Evolutionary conservation across 441 rosid species (phyloP).

Genomic region (Adansonia rubrostipa): DNA sequence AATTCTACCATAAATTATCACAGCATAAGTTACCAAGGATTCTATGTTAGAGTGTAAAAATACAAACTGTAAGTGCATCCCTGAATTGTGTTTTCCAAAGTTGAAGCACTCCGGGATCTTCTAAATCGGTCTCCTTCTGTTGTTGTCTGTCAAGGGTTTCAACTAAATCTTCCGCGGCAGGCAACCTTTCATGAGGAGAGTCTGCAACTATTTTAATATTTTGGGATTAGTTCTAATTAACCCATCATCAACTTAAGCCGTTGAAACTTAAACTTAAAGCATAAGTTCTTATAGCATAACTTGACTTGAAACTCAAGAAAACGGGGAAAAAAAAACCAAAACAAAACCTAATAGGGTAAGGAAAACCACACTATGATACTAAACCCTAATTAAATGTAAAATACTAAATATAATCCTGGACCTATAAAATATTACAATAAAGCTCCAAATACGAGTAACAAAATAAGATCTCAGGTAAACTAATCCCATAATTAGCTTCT

Average conservation of each 20-base stretch:
- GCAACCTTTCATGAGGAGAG: slow-evolving; percentile 51
- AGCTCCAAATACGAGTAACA: too few species aligned
- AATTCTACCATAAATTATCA: slow-evolving; percentile 27
- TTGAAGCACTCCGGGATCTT: slow-evolving; percentile 39
- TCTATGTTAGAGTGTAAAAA: neutral
- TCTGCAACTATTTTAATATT: slow-evolving; percentile 41
- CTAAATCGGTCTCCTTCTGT: slow-evolving; percentile 34
- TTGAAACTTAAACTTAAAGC: neutral
- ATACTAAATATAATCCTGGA: too few species aligned
- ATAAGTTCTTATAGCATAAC: neutral
- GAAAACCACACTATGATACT: too few species aligned
- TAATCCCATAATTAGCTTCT: too few species aligned
- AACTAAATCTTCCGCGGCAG: slow-evolving; percentile 43
- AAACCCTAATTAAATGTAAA: too few species aligned
- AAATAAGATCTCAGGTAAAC: too few species aligned
- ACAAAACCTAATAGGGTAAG: too few species aligned
- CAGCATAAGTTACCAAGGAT: neutral
- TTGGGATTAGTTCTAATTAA: slow-evolving; percentile 9
- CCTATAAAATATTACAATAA: too few species aligned
- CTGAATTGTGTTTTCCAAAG: slow-evolving; percentile 82
- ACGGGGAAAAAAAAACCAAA: too few species aligned
- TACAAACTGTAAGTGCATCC: slow-evolving; percentile 64
- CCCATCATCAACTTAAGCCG: slow-evolving; percentile 10
- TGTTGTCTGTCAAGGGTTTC: slow-evolving; percentile 43
- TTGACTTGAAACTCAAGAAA: too few species aligned